Conservation (phyloP, 306 rosid species). For the Castanospermum australe region DNA sequence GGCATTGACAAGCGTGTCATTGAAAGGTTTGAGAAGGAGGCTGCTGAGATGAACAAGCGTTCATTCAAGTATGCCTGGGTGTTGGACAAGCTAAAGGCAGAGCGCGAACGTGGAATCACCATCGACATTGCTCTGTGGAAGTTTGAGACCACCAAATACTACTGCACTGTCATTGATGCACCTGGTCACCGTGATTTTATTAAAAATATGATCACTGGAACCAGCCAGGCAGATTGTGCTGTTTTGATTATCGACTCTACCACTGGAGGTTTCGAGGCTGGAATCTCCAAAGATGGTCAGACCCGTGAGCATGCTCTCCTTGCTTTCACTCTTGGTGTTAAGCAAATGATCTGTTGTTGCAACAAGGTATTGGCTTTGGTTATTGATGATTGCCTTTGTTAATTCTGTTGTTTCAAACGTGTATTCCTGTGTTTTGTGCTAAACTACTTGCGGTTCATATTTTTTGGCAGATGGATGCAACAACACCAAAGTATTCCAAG, state of each 20-base stretch:
- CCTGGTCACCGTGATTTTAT: too few relatives aligned
- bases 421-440: too few relatives aligned
- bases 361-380: constrained; percentile 7
- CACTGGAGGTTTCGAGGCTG: constrained; percentile 39
- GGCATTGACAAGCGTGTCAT: constrained; percentile 53
- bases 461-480: constrained; percentile 34
- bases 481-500: constrained; percentile 39
- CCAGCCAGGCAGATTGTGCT: constrained; percentile 37
- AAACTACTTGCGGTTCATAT: neutral
- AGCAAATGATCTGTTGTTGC: constrained; percentile 37
- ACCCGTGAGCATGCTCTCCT: constrained; percentile 41
- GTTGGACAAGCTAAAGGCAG: constrained; percentile 35
- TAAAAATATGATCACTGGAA: constrained; percentile 40
- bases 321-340: too few relatives aligned
- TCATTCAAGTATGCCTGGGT: constrained; percentile 36
- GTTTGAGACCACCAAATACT: too few relatives aligned
- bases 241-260: constrained; percentile 32
- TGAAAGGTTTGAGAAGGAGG: constrained; percentile 49
- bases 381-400: neutral
- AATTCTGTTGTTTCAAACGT: neutral
- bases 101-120: constrained; percentile 35
- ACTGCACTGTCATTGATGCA: too few relatives aligned
- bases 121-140: constrained; percentile 35
- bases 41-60: constrained; percentile 44
- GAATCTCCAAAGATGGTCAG: constrained; percentile 43